These are phyloP conservation scores for Picea engelmannii DNA, from an alignment of 83 land plant species.

Conservation along the genomic window DNA sequence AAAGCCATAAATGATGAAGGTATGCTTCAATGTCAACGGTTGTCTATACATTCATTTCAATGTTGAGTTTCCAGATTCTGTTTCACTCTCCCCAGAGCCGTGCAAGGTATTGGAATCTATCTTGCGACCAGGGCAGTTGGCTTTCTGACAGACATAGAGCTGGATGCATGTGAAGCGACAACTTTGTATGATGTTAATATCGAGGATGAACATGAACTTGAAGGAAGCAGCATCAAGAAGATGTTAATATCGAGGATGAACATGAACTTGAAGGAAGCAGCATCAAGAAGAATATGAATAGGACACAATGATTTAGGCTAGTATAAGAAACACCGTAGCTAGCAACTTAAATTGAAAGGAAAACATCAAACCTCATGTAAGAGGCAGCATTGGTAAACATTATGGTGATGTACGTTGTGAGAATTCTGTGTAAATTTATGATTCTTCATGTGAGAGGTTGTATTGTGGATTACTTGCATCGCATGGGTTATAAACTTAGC, in stretches of 20 bases:
- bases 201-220: conserved; percentile 23
- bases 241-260: conserved; percentile 28
- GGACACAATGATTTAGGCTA: conserved; percentile 11
- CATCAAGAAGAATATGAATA: conserved; percentile 24
- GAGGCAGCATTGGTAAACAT: too few relatives aligned
- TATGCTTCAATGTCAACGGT: conserved; percentile 19
- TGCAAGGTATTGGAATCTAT: conserved; percentile 23
- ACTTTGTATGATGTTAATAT: conserved; percentile 23
- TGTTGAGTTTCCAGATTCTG: conserved; percentile 29
- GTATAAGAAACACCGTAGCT: too few relatives aligned
- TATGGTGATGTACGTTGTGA: too few relatives aligned
- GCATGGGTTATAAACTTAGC: too few relatives aligned
- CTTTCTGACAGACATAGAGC: conserved; percentile 21
- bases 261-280: conserved; percentile 18
- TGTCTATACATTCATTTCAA: conserved; percentile 23
- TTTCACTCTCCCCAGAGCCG: conserved; percentile 10
- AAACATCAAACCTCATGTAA: too few relatives aligned
- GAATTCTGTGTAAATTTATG: too few relatives aligned
- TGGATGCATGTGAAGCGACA: conserved; percentile 27
- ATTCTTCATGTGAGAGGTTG: too few relatives aligned
- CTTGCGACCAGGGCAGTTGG: conserved; percentile 2
- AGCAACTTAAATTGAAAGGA: too few relatives aligned
- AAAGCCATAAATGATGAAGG: conserved; percentile 24
- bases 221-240: conserved; percentile 22
- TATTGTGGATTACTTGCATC: too few relatives aligned